Conservation (phyloP, 768 basidiomycete species). For the Termitomyces sp. region DNA sequence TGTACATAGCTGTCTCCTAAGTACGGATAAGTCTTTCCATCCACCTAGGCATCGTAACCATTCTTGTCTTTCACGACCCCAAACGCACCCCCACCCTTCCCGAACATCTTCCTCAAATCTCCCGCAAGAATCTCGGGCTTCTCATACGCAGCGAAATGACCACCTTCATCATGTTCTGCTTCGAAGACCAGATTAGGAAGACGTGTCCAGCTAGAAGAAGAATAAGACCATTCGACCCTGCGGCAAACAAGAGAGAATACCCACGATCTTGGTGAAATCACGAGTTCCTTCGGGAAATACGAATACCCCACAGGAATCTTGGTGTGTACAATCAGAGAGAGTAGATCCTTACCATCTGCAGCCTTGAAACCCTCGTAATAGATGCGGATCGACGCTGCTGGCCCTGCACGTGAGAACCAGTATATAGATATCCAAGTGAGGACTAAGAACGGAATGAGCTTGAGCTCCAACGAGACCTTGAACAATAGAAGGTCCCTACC, state of each 20-base stretch:
- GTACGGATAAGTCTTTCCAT: not conserved
- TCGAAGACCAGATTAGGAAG: conserved; percentile 42
- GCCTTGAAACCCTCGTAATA: conserved; percentile 48
- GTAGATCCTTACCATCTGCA: conserved; percentile 11
- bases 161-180: conserved; percentile 45
- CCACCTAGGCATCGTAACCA: conserved; percentile 32
- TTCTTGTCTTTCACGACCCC: conserved; percentile 42
- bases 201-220: conserved; percentile 32
- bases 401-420: conserved; percentile 57
- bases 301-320: conserved; percentile 49
- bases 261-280: conserved; percentile 26
- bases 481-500: conserved; percentile 25
- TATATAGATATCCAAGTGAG: conserved; percentile 63
- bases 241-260: not conserved
- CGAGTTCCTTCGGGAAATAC: conserved; percentile 49
- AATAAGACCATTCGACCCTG: not conserved
- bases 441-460: conserved; percentile 31
- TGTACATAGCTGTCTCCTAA: not conserved
- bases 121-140: conserved; percentile 42
- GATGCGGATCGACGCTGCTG: conserved; percentile 56
- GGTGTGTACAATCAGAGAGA: conserved; percentile 7
- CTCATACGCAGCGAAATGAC: conserved; percentile 60
- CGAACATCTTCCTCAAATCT: conserved; percentile 48
- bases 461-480: not conserved
- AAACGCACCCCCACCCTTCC: conserved; percentile 46